A percentile compares a stretch with the other conserved stretches of the same genome.
Evolutionary conservation across 2,329 filamentous ascomycete genomes (phyloP).

Genomic region (Pestalotiopsis sp.): DNA sequence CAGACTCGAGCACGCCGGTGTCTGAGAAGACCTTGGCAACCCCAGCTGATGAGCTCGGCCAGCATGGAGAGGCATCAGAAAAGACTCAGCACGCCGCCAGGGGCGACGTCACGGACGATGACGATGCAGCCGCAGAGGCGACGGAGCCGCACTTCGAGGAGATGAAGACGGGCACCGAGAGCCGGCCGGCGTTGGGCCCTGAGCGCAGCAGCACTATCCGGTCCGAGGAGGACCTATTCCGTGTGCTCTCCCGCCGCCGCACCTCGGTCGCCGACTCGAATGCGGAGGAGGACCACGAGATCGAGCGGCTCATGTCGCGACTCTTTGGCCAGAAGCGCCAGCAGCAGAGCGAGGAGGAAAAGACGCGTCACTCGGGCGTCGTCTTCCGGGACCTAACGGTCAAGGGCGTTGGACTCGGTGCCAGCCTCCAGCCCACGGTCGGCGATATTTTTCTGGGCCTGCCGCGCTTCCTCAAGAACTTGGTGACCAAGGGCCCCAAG

Average conservation of each 20-base stretch:
- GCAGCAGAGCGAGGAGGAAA: conserved; percentile 66
- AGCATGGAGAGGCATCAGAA: background rate
- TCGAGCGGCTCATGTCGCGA: conserved; percentile 64
- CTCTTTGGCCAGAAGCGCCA: conserved; percentile 70
- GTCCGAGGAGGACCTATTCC: conserved; percentile 54
- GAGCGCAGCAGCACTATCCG: conserved; percentile 27
- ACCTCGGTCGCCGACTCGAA: conserved; percentile 25
- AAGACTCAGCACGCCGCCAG: background rate
- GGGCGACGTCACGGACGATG: background rate
- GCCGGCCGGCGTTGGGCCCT: conserved; percentile 19
- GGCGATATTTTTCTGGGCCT: conserved; percentile 34
- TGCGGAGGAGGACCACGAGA: conserved; percentile 47
- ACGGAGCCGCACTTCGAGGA: conserved; percentile 26
- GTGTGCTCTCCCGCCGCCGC: conserved; percentile 47
- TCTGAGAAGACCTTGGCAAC: background rate
- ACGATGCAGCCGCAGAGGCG: conserved; percentile 9
- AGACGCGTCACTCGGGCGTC: conserved; percentile 68
- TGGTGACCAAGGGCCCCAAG: conserved; percentile 27
- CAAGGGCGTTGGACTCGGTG: conserved; percentile 67
- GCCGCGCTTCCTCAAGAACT: conserved; percentile 25
- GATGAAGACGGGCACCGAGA: conserved; percentile 25
- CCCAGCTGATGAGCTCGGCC: background rate
- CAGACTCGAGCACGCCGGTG: background rate
- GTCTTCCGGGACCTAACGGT: conserved; percentile 71
- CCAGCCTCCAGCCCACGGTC: conserved; percentile 48